Base-by-base conservation (phyloP, 2,329 filamentous ascomycete species). In the Podosphaera leucotricha region DNA sequence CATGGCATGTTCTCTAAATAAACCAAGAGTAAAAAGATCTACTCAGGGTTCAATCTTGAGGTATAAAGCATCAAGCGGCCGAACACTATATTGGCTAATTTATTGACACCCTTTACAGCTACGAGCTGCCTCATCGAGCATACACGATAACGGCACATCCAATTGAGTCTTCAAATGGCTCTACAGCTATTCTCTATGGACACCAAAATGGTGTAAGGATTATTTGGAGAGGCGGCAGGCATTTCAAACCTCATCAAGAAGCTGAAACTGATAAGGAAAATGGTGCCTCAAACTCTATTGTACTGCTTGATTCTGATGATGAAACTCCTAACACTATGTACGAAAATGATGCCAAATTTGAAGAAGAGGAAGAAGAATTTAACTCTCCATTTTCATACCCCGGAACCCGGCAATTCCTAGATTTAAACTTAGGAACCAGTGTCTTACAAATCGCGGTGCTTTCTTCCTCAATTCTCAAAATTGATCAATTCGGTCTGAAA, bases 231-330 rank as follows among this genome's bases (percentile, higher is more conserved):
- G 75, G 75, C 39, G 74, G 74, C 10, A 66, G 65, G 43, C 63
- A 65, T n/a, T 70, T 78, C 52, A 77, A 73, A 54, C 62, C 65
- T 43, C 52, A 55, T 15, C 48, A 51, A 1, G 46, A 54, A 15
- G 49, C 54, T 40, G 44, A 46, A 6, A 47, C 54, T 41, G 60
- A 60, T 46, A 71, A 70, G 49, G 62, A 64, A 40, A 76, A 75
- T 49, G 72, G 72, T 11, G 51, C 60, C 0, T 65, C 67, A 16
- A 70, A 74, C 53, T 61, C 66, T 3, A 64, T 77, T 22, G 75
- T 77, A 67, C 64, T 75, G 15, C 66, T 77, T 44, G 73, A 77
- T 52, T 76, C 71, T 1, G 73, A 77, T 50, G 71, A 75, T 6
- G 72, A 76, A 24, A 65, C 65, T 8, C 33, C 47, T 1, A 47